Base-by-base conservation (phyloP, 495 filamentous ascomycete genomes). In the Aspergillus ostianus region DNA sequence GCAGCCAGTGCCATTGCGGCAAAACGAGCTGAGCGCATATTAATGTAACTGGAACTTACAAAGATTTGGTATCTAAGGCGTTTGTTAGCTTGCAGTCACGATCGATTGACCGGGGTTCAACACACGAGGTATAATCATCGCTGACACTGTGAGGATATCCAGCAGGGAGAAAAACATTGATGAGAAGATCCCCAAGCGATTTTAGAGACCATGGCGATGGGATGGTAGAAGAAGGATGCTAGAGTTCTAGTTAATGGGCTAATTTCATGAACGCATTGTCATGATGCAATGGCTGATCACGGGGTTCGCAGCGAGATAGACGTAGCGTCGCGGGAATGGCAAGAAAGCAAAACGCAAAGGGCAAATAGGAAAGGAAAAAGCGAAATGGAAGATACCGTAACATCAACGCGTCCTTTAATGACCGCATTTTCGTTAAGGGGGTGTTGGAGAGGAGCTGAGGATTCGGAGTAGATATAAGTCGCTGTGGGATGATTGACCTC, bases 111-210 rank as follows among this genome's bases (percentile, higher is more conserved):
- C 12, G 30, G 21, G 8, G 46, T 15, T 20, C 55, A 68, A 82
- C 79, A 82, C 79, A 96, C 81, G 87, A 77, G 51, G 92, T 80
- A 74, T 98, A 98, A 73, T 98, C 94, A 30, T 85, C 76, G 12
- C 88, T 95, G 46, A 98, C 94, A 66, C 90, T 93, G 58, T 93
- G 84, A 5, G 94, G 94, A 78, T 90, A 98, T 36, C 94, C 93
- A 10, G 89, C 87, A 0, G 93, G 94, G n/a, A 98, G 80, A 72
- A 98, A 98, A 51, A 95, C 67, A 44, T 77, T 67, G 32, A 67
- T 60, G 26, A 79, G 65, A 19, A 64, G 65, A 48, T 60, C 57
- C 36, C 66, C 32, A n/a, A 77, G 61, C 18, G 71, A 63, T 47
- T 60, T 67, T 15, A 57, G n/a, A 41, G 72, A 74, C 74, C 73